Evolutionary conservation across 1,139 yeast genomes (phyloP).

Genomic region (Yamadazyma spencermartinsiae): DNA sequence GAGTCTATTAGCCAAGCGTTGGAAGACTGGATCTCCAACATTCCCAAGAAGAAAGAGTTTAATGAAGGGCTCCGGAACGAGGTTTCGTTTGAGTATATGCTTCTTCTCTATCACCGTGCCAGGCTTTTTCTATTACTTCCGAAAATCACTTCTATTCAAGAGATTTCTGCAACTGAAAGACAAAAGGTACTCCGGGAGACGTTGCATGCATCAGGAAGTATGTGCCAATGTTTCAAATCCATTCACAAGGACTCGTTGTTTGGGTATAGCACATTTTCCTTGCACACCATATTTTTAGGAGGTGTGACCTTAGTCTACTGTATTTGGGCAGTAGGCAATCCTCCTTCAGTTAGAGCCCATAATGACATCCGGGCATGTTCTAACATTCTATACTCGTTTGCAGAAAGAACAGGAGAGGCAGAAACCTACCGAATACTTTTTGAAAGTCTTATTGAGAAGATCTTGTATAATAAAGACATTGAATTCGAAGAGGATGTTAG

Average conservation of each 20-base stretch:
- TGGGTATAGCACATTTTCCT: slow-evolving; percentile 22
- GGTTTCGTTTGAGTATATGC: slow-evolving; percentile 14
- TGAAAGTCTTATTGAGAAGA: slow-evolving; percentile 20
- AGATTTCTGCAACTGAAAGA: neutral
- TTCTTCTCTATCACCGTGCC: slow-evolving; percentile 13
- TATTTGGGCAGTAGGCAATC: slow-evolving; percentile 20
- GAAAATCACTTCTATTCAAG: slow-evolving; percentile 8
- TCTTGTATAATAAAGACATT: slow-evolving; percentile 12
- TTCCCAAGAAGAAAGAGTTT: slow-evolving; percentile 13
- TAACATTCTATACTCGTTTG: slow-evolving; percentile 21
- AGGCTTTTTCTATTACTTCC: slow-evolving; percentile 14
- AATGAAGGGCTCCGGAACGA: slow-evolving; percentile 12
- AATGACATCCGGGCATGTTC: slow-evolving; percentile 24
- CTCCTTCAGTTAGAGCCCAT: slow-evolving; percentile 18
- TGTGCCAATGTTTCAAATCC: slow-evolving; percentile 19
- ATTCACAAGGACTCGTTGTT: slow-evolving; percentile 20
- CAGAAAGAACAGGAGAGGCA: slow-evolving; percentile 24
- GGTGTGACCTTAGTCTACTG: slow-evolving; percentile 24
- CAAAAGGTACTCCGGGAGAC: slow-evolving; percentile 13
- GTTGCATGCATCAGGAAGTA: slow-evolving; percentile 21
- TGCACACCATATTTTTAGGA: slow-evolving; percentile 22
- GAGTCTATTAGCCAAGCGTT: slow-evolving; percentile 9
- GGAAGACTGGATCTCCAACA: slow-evolving; percentile 10
- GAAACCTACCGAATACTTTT: slow-evolving; percentile 21
- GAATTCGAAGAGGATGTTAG: neutral